Evolutionary conservation across 306 rosid genomes (phyloP).

Genomic region (Mucuna pruriens): DNA sequence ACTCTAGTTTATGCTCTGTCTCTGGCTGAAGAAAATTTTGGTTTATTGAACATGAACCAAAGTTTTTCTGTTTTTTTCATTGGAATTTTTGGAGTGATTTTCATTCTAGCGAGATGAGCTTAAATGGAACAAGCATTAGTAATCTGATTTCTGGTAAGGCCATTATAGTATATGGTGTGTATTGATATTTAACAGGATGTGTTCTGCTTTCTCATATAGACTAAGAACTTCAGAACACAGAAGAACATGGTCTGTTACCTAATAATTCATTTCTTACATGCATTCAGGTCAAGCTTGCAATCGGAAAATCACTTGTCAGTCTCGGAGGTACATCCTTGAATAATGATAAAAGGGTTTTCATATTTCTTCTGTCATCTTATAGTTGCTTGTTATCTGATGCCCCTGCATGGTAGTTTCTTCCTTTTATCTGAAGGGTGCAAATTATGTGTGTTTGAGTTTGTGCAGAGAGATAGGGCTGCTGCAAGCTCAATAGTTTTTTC

Average conservation of each 20-base stretch:
- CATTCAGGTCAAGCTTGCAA: constrained; percentile 58
- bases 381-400: constrained; percentile 12
- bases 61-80: constrained; percentile 11
- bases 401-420: background rate
- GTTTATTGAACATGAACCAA: background rate
- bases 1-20: constrained; percentile 16
- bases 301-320: constrained; percentile 41
- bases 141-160: constrained; percentile 1
- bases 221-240: constrained; percentile 33
- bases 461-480: background rate
- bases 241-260: constrained; percentile 31
- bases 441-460: constrained; percentile 9
- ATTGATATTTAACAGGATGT: constrained; percentile 13
- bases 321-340: constrained; percentile 55
- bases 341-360: constrained; percentile 12
- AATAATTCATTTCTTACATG: constrained; percentile 33
- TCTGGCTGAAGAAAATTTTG: background rate
- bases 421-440: background rate
- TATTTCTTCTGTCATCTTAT: constrained; percentile 2
- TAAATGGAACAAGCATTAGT: background rate
- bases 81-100: background rate
- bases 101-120: background rate
- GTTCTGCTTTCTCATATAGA: constrained; percentile 16
- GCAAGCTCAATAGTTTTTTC: constrained; percentile 1
- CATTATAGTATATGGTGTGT: background rate